Evolutionary conservation across 2,329 filamentous ascomycete genomes (phyloP).

Genomic region (Alternaria angustiovoidea): DNA sequence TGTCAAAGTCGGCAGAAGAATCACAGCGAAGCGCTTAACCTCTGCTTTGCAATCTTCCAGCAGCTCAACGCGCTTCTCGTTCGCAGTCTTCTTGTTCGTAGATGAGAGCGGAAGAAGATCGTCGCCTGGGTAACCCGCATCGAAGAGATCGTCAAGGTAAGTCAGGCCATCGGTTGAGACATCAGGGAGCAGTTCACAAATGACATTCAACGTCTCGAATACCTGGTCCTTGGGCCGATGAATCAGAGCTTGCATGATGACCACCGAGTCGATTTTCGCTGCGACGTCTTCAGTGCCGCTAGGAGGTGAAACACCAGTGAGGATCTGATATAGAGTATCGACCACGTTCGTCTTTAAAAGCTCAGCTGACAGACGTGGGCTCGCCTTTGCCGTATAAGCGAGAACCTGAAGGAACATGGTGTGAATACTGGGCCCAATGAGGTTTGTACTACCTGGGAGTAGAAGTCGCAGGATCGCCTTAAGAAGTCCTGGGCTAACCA

Average conservation of each 20-base stretch:
- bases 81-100: constrained; percentile 64
- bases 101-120: constrained; percentile 55
- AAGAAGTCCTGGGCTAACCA: constrained; percentile 88
- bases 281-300: constrained; percentile 77
- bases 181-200: constrained; percentile 89
- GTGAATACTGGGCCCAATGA: constrained; percentile 93
- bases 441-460: constrained; percentile 91
- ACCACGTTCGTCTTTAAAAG: constrained; percentile 96
- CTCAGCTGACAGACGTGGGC: constrained; percentile 85
- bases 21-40: constrained; percentile 89
- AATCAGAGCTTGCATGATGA: constrained; percentile 98
- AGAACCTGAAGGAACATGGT: constrained; percentile 94
- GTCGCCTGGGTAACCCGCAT: constrained; percentile 59
- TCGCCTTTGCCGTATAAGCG: constrained; percentile 88
- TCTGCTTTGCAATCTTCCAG: constrained; percentile 84
- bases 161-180: constrained; percentile 66
- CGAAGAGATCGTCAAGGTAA: constrained; percentile 60
- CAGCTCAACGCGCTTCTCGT: constrained; percentile 83
- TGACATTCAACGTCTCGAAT: constrained; percentile 95
- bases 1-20: constrained; percentile 92
- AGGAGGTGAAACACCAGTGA: constrained; percentile 94
- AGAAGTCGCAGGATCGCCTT: constrained; percentile 85
- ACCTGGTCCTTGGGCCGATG: constrained; percentile 95
- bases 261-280: constrained; percentile 90
- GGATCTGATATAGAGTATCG: constrained; percentile 95